These are phyloP conservation scores for Vitis cinerea DNA, from an alignment of 164 flowering plant species.

Conservation along the genomic window DNA sequence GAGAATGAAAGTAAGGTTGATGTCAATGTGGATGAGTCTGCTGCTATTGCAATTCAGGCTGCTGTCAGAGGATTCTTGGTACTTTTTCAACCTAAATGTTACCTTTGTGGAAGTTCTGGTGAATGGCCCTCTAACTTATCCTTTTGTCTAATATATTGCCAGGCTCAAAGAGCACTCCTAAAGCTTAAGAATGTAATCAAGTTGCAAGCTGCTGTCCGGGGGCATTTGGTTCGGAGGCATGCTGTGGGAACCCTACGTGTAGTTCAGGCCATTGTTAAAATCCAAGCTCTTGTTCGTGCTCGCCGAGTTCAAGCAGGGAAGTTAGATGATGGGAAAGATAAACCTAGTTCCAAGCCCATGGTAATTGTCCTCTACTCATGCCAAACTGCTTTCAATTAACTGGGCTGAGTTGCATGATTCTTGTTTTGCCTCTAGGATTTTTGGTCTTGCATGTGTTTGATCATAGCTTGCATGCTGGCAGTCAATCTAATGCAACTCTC, in stretches of 20 bases:
- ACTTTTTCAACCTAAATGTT: slow-evolving; percentile 12
- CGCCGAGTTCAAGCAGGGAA: slow-evolving; percentile 40
- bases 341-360: slow-evolving; percentile 21
- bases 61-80: slow-evolving; percentile 78
- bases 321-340: slow-evolving; percentile 18
- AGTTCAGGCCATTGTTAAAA: slow-evolving; percentile 81
- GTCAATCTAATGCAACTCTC: background rate
- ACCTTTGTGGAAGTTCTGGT: slow-evolving; percentile 8
- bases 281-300: slow-evolving; percentile 91
- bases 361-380: slow-evolving; percentile 30
- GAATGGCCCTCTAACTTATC: slow-evolving; percentile 4
- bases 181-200: slow-evolving; percentile 67
- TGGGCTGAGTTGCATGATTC: background rate
- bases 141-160: slow-evolving; percentile 3
- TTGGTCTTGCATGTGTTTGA: background rate
- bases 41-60: slow-evolving; percentile 60
- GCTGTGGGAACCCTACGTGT: slow-evolving; percentile 87
- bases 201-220: slow-evolving; percentile 93
- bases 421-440: slow-evolving; percentile 3
- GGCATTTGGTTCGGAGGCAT: slow-evolving; percentile 83
- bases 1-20: slow-evolving; percentile 26
- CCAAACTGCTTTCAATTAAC: background rate
- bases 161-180: slow-evolving; percentile 61
- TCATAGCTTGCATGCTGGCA: background rate
- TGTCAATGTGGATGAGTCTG: slow-evolving; percentile 46